Evolutionary conservation across 192 early-diverging fungal species (phyloP).

Genomic region (Chytriomyces hyalinus): DNA sequence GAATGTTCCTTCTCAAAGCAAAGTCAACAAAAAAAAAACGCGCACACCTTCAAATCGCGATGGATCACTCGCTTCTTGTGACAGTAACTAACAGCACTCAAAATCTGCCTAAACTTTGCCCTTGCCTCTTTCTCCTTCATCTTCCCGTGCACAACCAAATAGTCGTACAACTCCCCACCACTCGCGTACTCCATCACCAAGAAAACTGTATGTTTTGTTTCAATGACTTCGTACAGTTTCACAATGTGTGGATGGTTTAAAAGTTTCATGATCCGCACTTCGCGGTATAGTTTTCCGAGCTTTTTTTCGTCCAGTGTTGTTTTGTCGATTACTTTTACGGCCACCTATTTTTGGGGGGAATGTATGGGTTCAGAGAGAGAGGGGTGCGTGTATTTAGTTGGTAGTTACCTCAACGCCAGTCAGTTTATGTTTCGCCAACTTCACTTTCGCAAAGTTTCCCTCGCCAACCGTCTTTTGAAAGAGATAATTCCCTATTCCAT

Average conservation of each 20-base stretch:
- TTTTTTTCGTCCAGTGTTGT: conserved; percentile 67
- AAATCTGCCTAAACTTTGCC: conserved; percentile 65
- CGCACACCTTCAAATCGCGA: conserved; percentile 62
- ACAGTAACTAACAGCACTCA: conserved; percentile 67
- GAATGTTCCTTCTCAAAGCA: too few relatives aligned
- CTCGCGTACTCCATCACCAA: conserved; percentile 95
- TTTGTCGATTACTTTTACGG: conserved; percentile 72
- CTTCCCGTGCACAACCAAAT: conserved; percentile 84
- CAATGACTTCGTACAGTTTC: conserved; percentile 85
- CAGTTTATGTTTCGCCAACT: conserved; percentile 83
- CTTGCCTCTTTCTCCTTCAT: conserved; percentile 73
- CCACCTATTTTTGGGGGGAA: conserved; percentile 43
- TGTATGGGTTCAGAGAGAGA: too few relatives aligned
- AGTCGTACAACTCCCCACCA: conserved; percentile 95
- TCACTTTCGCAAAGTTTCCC: conserved; percentile 98
- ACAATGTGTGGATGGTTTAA: conserved; percentile 87
- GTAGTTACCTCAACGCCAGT: conserved; percentile 56
- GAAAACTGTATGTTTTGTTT: conserved; percentile 86
- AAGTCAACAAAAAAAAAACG: too few relatives aligned
- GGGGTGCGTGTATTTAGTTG: too few relatives aligned
- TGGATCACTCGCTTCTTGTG: conserved; percentile 69
- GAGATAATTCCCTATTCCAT: conserved; percentile 78
- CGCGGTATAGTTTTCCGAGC: conserved; percentile 66
- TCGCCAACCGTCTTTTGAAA: conserved; percentile 95
- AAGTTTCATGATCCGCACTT: conserved; percentile 71